These are phyloP conservation scores for Epichloe amarillans DNA, from an alignment of 2,329 filamentous ascomycete species.

Conservation along the genomic window DNA sequence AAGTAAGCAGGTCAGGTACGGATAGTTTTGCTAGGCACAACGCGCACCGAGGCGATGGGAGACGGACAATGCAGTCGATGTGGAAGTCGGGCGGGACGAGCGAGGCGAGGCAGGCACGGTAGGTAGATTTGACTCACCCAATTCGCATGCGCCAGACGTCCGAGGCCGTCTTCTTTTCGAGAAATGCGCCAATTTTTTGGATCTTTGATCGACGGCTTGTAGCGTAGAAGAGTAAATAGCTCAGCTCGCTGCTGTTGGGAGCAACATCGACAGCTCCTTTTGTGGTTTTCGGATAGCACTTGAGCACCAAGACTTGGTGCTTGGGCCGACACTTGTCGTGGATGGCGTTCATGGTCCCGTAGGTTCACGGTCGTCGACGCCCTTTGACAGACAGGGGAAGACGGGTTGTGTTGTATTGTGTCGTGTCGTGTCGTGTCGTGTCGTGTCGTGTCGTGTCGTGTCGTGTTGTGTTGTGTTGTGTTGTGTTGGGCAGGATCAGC, in stretches of 20 bases:
- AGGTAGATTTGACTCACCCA: conserved; percentile 42
- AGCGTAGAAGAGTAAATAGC: conserved; percentile 93
- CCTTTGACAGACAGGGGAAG: not conserved
- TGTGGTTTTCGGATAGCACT: conserved; percentile 87
- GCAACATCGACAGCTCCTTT: conserved; percentile 89
- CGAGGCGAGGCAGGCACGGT: not conserved
- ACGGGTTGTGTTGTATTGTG: not conserved
- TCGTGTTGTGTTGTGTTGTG: not conserved
- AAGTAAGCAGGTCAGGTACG: not conserved
- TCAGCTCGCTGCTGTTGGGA: conserved; percentile 92
- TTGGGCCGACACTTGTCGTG: conserved; percentile 70
- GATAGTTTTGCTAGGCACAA: not conserved
- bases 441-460: not conserved
- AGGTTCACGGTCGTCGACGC: not conserved
- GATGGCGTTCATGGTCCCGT: conserved; percentile 44
- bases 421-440: not conserved
- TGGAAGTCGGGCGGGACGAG: not conserved
- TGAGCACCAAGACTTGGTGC: conserved; percentile 90
- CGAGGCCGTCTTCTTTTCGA: conserved; percentile 84
- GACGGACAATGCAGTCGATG: not conserved
- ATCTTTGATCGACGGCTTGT: conserved; percentile 90
- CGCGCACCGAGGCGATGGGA: not conserved
- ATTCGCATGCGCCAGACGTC: conserved; percentile 84
- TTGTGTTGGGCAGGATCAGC: not conserved
- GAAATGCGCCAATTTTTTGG: conserved; percentile 85